Conservation (phyloP, 805 yeast genomes). For the Starmerella cellae region DNA sequence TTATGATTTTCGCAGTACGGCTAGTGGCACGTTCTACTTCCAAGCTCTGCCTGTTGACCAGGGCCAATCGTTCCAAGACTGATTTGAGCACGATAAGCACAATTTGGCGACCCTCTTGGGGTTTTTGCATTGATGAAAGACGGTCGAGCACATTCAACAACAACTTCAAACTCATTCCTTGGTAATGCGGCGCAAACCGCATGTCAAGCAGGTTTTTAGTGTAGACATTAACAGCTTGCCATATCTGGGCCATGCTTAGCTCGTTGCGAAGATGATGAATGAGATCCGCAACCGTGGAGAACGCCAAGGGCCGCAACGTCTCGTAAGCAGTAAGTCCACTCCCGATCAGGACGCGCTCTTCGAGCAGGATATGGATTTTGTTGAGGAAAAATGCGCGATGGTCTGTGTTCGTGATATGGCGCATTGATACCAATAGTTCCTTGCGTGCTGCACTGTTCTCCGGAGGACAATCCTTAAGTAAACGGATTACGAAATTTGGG, state of each 20-base stretch:
- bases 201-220: conserved; percentile 70
- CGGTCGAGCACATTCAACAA: conserved; percentile 78
- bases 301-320: conserved; percentile 82
- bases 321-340: conserved; percentile 86
- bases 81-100: conserved; percentile 78
- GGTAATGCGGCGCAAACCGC: conserved; percentile 74
- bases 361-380: conserved; percentile 70
- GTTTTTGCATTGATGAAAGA: conserved; percentile 66
- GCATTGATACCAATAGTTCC: conserved; percentile 82
- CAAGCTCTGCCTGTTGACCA: conserved; percentile 41
- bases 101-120: conserved; percentile 69
- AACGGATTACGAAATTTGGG: conserved; percentile 74
- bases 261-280: conserved; percentile 84
- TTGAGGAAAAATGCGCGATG: conserved; percentile 72
- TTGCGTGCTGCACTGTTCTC: conserved; percentile 84
- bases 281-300: conserved; percentile 89
- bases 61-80: conserved; percentile 66
- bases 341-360: conserved; percentile 79
- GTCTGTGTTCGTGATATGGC: conserved; percentile 88
- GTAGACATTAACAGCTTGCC: conserved; percentile 75
- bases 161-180: conserved; percentile 90
- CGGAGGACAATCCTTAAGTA: conserved; percentile 89
- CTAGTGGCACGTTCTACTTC: conserved; percentile 33
- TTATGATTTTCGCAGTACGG: conserved; percentile 28
- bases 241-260: conserved; percentile 65